These are phyloP conservation scores for Scheffersomyces insectosa DNA, from an alignment of 1,139 yeast species.

Conservation along the genomic window DNA sequence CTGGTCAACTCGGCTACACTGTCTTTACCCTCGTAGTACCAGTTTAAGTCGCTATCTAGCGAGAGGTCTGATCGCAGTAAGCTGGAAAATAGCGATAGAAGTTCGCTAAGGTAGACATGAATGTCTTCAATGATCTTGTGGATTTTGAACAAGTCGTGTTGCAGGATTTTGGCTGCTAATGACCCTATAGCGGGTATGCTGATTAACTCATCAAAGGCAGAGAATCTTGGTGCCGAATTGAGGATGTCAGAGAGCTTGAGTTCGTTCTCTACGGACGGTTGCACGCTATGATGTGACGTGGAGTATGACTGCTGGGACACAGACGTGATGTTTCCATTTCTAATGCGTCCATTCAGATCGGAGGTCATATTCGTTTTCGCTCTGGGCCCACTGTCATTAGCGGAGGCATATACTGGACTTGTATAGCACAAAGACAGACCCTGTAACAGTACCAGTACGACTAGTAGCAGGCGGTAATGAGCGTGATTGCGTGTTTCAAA, in stretches of 20 bases:
- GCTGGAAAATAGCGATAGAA: slow-evolving; percentile 16
- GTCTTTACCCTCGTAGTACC: slow-evolving; percentile 51
- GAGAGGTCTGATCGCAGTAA: slow-evolving; percentile 6
- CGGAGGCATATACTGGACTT: too few relatives aligned
- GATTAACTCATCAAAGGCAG: slow-evolving; percentile 35
- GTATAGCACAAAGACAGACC: too few relatives aligned
- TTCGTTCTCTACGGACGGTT: too few relatives aligned
- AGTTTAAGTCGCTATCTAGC: slow-evolving; percentile 24
- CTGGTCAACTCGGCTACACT: slow-evolving; percentile 39
- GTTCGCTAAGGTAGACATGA: slow-evolving; percentile 25
- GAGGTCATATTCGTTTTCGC: too few relatives aligned
- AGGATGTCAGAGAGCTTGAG: slow-evolving; percentile 16
- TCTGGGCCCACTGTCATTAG: too few relatives aligned
- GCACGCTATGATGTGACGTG: too few relatives aligned
- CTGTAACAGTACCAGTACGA: too few relatives aligned
- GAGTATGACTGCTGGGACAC: too few relatives aligned
- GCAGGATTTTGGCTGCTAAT: slow-evolving; percentile 19
- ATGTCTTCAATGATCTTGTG: slow-evolving; percentile 35
- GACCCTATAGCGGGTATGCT: slow-evolving; percentile 16
- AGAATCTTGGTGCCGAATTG: slow-evolving; percentile 25
- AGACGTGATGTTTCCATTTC: too few relatives aligned
- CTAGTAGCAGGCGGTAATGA: too few relatives aligned
- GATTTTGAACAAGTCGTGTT: slow-evolving; percentile 33
- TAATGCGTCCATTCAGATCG: too few relatives aligned
- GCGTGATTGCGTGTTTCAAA: too few relatives aligned